Percentiles rank a stretch among this genome's conserved stretches.
These are phyloP conservation scores for Fonticula alba DNA, from an alignment of 78 protist species.

Conservation along the genomic window DNA sequence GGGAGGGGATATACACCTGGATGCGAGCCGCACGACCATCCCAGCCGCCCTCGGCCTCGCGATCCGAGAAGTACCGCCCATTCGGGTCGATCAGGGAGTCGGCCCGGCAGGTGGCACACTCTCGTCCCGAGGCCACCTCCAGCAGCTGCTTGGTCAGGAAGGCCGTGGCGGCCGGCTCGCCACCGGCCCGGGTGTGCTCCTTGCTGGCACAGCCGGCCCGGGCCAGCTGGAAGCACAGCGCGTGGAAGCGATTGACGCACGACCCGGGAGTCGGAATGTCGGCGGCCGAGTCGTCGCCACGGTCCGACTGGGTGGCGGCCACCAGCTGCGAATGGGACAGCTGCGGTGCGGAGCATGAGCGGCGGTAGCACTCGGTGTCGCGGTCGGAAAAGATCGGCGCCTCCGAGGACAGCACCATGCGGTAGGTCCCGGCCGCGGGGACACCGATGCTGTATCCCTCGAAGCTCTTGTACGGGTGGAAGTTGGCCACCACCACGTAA, in stretches of 20 bases:
- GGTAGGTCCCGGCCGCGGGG: constrained; percentile 15
- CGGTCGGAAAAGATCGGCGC: too few relatives aligned
- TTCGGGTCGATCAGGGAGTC: not conserved
- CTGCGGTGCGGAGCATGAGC: too few relatives aligned
- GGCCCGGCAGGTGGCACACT: not conserved
- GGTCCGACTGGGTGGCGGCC: too few relatives aligned
- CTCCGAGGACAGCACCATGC: constrained; percentile 21
- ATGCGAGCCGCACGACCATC: constrained; percentile 20
- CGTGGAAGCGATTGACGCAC: too few relatives aligned
- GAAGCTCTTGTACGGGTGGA: constrained; percentile 43
- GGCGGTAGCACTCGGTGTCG: too few relatives aligned
- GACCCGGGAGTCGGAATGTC: too few relatives aligned
- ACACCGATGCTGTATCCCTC: constrained; percentile 46
- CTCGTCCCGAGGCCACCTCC: not conserved
- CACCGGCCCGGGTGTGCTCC: not conserved
- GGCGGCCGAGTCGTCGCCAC: too few relatives aligned
- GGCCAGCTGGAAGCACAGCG: too few relatives aligned
- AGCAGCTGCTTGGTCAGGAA: not conserved
- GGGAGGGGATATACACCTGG: constrained; percentile 29
- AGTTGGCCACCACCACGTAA: constrained; percentile 64
- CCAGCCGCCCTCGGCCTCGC: constrained; percentile 20
- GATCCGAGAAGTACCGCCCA: constrained; percentile 6
- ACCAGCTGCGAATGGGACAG: too few relatives aligned
- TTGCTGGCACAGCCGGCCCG: too few relatives aligned
- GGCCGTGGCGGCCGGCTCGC: not conserved